A percentile compares a stretch with the other conserved stretches of the same genome.
These are phyloP conservation scores for Pterocarpus santalinus DNA, from an alignment of 306 rosid genomes.

Conservation along the genomic window DNA sequence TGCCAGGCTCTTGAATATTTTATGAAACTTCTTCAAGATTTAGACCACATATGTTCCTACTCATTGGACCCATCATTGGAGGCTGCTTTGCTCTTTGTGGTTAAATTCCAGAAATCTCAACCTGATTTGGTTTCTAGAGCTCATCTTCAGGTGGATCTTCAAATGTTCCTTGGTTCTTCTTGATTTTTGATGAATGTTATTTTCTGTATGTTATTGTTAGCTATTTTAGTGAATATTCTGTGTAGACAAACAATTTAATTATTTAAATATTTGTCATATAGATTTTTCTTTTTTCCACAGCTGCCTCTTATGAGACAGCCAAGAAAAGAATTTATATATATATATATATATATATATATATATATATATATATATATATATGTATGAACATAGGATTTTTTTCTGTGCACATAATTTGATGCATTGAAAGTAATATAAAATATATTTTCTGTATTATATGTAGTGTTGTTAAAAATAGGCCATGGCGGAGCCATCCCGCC, in stretches of 20 bases:
- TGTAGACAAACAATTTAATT: constrained; percentile 11
- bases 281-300: constrained; percentile 27
- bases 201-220: constrained; percentile 18
- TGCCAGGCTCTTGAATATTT: constrained; percentile 89
- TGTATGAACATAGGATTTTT: not conserved
- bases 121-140: constrained; percentile 98
- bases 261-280: constrained; percentile 17
- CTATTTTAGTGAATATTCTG: constrained; percentile 15
- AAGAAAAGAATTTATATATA: not conserved
- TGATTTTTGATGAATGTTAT: constrained; percentile 17
- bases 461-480: no score
- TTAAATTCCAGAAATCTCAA: constrained; percentile 84
- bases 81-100: constrained; percentile 80
- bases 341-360: not conserved
- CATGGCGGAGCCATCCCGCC: no score
- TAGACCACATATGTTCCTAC: constrained; percentile 76
- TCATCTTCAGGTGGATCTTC: constrained; percentile 85
- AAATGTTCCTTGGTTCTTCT: constrained; percentile 30
- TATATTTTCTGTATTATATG: constrained; percentile 24
- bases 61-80: constrained; percentile 78
- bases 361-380: no score
- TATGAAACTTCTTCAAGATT: constrained; percentile 83
- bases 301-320: not conserved
- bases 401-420: constrained; percentile 21
- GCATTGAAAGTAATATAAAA: constrained; percentile 1